A percentile compares a stretch with the other conserved stretches of the same genome.
phyloP scores from a whole-genome alignment of 1,284 basidiomycete species.

The Ceratobasidium sp. region DNA sequence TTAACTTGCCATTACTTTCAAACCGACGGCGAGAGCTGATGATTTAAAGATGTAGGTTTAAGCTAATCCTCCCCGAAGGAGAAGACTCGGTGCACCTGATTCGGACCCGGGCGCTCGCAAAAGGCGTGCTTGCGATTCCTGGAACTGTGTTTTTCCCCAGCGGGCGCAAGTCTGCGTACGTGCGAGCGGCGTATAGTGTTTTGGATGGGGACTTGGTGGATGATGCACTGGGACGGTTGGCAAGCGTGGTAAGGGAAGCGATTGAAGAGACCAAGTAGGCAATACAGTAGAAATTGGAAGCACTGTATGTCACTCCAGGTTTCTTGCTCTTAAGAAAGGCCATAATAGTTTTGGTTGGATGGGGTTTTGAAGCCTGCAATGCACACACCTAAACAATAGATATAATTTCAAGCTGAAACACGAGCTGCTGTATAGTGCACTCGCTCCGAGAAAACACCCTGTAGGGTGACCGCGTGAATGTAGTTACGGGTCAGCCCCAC shows the following conservation, averaged over 20 bases:
- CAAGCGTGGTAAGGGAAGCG: slow-evolving; percentile 68
- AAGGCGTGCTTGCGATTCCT: slow-evolving; percentile 90
- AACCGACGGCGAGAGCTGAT: slow-evolving; percentile 18
- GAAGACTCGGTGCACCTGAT: slow-evolving; percentile 86
- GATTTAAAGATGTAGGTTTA: slow-evolving; percentile 67
- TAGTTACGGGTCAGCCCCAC: too few species aligned
- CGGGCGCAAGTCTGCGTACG: slow-evolving; percentile 75
- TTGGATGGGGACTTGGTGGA: slow-evolving; percentile 78
- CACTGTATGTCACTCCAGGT: too few species aligned
- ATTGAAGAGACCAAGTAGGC: not conserved
- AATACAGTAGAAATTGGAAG: too few species aligned
- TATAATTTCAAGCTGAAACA: too few species aligned
- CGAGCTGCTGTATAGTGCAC: too few species aligned
- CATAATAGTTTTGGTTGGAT: too few species aligned
- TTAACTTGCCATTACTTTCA: slow-evolving; percentile 53
- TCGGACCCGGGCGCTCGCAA: slow-evolving; percentile 79
- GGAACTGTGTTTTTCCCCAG: slow-evolving; percentile 83
- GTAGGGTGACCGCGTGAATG: too few species aligned
- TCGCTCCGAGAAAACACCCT: too few species aligned
- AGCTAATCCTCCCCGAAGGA: slow-evolving; percentile 64
- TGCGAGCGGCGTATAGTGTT: slow-evolving; percentile 85
- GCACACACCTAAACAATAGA: too few species aligned
- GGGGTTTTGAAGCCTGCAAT: too few species aligned
- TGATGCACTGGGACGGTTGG: slow-evolving; percentile 78
- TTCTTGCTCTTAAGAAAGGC: too few species aligned